phyloP scores from a whole-genome alignment of 2,329 filamentous ascomycete genomes.

The Colletotrichum filicis region DNA sequence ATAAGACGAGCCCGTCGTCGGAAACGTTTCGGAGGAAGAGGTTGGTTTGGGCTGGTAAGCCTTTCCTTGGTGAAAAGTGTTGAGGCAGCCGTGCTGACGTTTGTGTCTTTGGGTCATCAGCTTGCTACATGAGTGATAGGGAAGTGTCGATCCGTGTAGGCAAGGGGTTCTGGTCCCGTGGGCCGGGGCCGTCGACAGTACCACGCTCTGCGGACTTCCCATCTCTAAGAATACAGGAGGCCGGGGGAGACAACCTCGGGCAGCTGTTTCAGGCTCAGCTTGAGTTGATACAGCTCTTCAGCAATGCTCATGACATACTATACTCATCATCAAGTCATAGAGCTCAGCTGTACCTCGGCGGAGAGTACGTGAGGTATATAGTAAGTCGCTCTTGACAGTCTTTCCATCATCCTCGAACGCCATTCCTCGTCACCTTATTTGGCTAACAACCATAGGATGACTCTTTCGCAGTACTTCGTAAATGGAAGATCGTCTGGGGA shows the following conservation, averaged over 20 bases:
- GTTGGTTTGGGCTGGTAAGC: conserved; percentile 72
- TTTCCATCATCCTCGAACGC: not conserved
- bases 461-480: conserved; percentile 74
- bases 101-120: conserved; percentile 37
- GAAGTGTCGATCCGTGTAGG: conserved; percentile 78
- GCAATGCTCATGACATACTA: conserved; percentile 78
- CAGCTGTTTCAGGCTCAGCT: conserved; percentile 77
- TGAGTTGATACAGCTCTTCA: conserved; percentile 77
- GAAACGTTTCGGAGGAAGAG: conserved; percentile 70
- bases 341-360: conserved; percentile 76
- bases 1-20: conserved; percentile 66
- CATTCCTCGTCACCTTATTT: not conserved
- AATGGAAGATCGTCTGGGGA: conserved; percentile 78
- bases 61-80: conserved; percentile 14
- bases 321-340: conserved; percentile 78
- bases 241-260: conserved; percentile 74
- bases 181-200: conserved; percentile 74
- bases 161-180: conserved; percentile 79
- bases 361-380: conserved; percentile 80
- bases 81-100: not conserved
- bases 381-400: conserved; percentile 38
- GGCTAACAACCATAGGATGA: conserved; percentile 59
- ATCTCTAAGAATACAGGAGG: conserved; percentile 67
- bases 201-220: conserved; percentile 75
- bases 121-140: conserved; percentile 74